Conservation (phyloP, 2,329 filamentous ascomycete genomes). For the Harringtonia lauricola region DNA sequence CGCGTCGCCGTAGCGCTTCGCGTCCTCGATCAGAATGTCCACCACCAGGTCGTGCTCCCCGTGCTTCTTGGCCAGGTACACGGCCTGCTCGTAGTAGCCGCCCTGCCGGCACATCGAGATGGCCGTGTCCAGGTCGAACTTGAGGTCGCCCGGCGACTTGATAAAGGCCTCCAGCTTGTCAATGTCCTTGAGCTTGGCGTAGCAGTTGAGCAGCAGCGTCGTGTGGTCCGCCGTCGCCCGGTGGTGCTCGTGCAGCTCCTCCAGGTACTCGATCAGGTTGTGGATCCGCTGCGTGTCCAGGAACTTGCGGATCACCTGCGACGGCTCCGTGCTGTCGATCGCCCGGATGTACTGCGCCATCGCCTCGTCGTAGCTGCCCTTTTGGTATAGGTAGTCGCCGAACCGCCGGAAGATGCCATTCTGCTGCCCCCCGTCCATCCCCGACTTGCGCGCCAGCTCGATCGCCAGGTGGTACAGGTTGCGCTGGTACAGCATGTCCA, state of each 20-base stretch:
- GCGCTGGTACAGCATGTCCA: constrained; percentile 87
- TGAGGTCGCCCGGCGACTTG: constrained; percentile 85
- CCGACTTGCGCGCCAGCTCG: constrained; percentile 81
- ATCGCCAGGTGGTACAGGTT: constrained; percentile 89
- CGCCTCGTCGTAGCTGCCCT: constrained; percentile 92
- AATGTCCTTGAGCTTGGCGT: constrained; percentile 95
- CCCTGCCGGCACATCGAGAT: constrained; percentile 97
- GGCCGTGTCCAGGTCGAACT: constrained; percentile 93
- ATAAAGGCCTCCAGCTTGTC: constrained; percentile 95
- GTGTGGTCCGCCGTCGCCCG: constrained; percentile 93
- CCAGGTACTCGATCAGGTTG: constrained; percentile 92
- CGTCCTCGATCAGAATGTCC: constrained; percentile 91
- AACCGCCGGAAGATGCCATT: constrained; percentile 90
- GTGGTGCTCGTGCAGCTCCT: constrained; percentile 89
- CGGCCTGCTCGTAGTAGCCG: constrained; percentile 92
- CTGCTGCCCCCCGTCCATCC: constrained; percentile 69
- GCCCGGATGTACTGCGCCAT: constrained; percentile 98
- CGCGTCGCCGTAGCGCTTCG: constrained; percentile 79
- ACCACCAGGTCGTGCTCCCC: constrained; percentile 89
- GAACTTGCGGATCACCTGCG: constrained; percentile 92
- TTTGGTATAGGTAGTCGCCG: constrained; percentile 88
- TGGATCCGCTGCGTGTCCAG: constrained; percentile 95
- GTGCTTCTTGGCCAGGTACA: constrained; percentile 88
- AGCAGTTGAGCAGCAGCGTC: constrained; percentile 88
- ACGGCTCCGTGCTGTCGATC: constrained; percentile 92